Evolutionary conservation across 257 asterid species (phyloP), one percentile per base, ranked within the genome.

Genomic region (Handroanthus guayacan): DNA sequence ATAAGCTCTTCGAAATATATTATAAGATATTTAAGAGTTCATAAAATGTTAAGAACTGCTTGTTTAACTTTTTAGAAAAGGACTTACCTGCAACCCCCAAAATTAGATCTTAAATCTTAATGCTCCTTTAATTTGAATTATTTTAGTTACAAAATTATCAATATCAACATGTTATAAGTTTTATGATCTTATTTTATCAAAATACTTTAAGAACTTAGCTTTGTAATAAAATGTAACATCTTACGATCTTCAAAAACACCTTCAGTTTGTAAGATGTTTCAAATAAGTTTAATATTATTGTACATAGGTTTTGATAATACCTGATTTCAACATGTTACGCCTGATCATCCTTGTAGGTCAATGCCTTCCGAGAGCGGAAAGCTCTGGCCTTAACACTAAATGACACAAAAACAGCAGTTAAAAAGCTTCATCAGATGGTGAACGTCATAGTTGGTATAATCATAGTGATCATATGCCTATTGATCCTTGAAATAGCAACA

Each of bases 341-440:
- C 31, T 16, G 25, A 54, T 18, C n/a, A 12, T 2, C 1, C 11
- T 44, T 31, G 66, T 60, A 89, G 92, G 90, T 89, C 8, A 89
- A 89, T 50, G 88, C 89, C 13, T 89, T 88, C 41, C 83, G 90
- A 77, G 96, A 90, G 63, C 80, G 96, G 55, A 88, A 82, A 77
- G 90, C 88, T 52, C 87, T 88, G 25, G 87, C 96, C 2, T 65
- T 87, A 75, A 83, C 96, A 1, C 78, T 90, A 1, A 86, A 86
- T 36, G 95, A 89, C 62, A 85, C 89, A 3, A 89, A 89, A 83
- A 89, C 95, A 5, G 87, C 91, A 0, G 87, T 89, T 1, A 89
- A 89, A 51, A 85, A 86, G 58, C 90, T 88, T 8, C 90, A 85
- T 67, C 89, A 71, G 43, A 87, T 89, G 77, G 83, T 87, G 50